Evolutionary conservation across 495 filamentous ascomycete genomes (phyloP), one percentile per base, ranked within the genome.

Genomic region (Hypoxylon lienhwacheense): DNA sequence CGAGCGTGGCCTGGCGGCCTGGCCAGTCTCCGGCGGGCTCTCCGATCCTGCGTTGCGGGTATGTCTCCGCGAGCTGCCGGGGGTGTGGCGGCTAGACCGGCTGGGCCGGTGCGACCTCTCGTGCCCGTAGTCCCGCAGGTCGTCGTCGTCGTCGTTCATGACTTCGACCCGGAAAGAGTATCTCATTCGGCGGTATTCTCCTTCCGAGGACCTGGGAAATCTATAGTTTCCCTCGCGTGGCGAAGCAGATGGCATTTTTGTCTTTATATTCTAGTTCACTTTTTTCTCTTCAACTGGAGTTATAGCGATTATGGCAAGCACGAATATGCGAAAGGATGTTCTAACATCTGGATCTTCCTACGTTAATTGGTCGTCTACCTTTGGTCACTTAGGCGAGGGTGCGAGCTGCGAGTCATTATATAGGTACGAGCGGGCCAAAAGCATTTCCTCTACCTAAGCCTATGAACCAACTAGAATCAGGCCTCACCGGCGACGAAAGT

Each of bases 161-260:
- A 54, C 15, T 24, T 60, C 57, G 8, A 60, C 25, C 1, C 16
- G 34, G 6, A 60, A 21, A 2, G 57, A 60, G 24, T 60, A 60
- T 31, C 50, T 39, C 46, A 53, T 53, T 7, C 45, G 40, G 16
- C 22, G 45, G 14, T 15, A 15, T 11, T 47, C 49, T 4, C 22
- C 25, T 6, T 33, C 39, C 2, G 31, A 4, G 8, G 43, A 32
- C 25, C 49, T 19, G 6, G 48, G 43, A 19, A 25, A 36, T 6
- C 16, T 39, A 6, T 37, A 19, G 26, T 16, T 26, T 1, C 45
- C 17, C 14, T 36, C 36, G 5, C 32, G 43, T 3, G 29, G 25
- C 1, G 52, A 32, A 0, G 44, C 17, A 33, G 49, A 39, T 10
- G 43, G 31, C 55, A 53, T 53, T 7, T 39, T 21, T 42, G n/a